Evolutionary conservation across 352 stramenopile genomes (phyloP), one percentile per base, ranked within the genome.

Genomic region (Ophiocytium majus): DNA sequence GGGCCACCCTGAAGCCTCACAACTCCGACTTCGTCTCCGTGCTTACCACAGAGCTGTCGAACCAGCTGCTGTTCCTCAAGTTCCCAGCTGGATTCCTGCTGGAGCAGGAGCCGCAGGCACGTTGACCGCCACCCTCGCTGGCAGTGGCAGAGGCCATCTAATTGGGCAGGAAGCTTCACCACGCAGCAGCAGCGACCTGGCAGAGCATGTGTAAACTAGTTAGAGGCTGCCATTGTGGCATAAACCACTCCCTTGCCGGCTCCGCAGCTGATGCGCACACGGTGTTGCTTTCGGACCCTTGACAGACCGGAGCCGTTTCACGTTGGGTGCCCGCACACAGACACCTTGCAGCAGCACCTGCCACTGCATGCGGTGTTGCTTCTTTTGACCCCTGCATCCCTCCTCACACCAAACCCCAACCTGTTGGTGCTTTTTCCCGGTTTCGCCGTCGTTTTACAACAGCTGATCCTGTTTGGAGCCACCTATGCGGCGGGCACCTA

Each of bases 401-500:
- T n/a, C n/a, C n/a, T n/a, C n/a, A n/a, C n/a, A n/a, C n/a, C n/a
- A n/a, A n/a, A n/a, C n/a, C n/a, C n/a, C n/a, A n/a, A 71, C 19
- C 57, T 71, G 23, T 71, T 71, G 28, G 57, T 71, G n/a, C n/a
- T n/a, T 14, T 17, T 17, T n/a, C n/a, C n/a, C n/a, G n/a, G n/a
- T n/a, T n/a, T n/a, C n/a, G n/a, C n/a, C n/a, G n/a, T n/a, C n/a
- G n/a, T n/a, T n/a, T n/a, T n/a, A n/a, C n/a, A n/a, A 17, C 32
- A 78, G 57, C 80, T 50, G 34, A 31, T 88, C 9, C 82, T 88
- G 5, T 88, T 88, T 43, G 80, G 81, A 23, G 85, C 85, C 19
- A 85, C 80, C 19, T 88, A 81, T 50, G 85, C 85, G 10, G 63
- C 75, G 34, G 85, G 85, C 50, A 63, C 85, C 0, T 88, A 82